Percentiles rank a stretch among this genome's conserved stretches.
Evolutionary conservation across 2,329 filamentous ascomycete genomes (phyloP).

Genomic region (Aureobasidium leucospermi): DNA sequence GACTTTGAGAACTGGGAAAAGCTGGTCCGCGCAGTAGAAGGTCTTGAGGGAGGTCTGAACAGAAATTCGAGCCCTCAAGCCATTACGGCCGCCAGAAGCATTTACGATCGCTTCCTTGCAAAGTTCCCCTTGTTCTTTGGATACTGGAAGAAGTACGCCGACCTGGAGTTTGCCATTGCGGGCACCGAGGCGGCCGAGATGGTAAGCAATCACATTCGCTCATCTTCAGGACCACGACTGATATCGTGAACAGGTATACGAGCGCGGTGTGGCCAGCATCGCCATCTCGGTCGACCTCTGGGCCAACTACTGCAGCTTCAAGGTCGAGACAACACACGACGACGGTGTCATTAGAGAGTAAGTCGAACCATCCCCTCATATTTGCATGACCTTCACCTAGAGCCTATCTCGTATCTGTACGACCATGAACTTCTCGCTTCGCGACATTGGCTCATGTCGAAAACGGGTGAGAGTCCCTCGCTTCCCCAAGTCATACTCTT

Average conservation of each 20-base stretch:
- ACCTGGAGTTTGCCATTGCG: conserved; percentile 92
- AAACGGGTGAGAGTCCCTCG: conserved; percentile 13
- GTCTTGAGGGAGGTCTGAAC: conserved; percentile 85
- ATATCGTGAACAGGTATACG: conserved; percentile 63
- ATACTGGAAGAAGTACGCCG: conserved; percentile 99
- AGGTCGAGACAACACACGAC: conserved; percentile 94
- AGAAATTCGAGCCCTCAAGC: conserved; percentile 94
- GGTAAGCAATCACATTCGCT: conserved; percentile 46
- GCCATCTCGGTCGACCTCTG: conserved; percentile 91
- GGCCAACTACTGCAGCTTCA: conserved; percentile 96
- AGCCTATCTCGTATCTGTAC: neutral
- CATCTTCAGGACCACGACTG: conserved; percentile 11
- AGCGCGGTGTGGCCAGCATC: conserved; percentile 88
- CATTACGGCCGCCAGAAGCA: conserved; percentile 75
- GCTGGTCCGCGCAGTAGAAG: conserved; percentile 73
- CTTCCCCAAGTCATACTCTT: neutral
- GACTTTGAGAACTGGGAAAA: conserved; percentile 95
- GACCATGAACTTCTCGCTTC: conserved; percentile 3
- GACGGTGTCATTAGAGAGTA: conserved; percentile 98
- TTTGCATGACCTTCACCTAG: conserved; percentile 34
- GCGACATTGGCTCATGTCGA: neutral
- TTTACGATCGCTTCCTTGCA: conserved; percentile 85
- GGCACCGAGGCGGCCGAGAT: conserved; percentile 96
- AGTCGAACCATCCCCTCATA: conserved; percentile 65
- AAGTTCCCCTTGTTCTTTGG: conserved; percentile 95